A percentile compares a stretch with the other conserved stretches of the same genome.
phyloP scores from a whole-genome alignment of 1,284 basidiomycete species.

The Cutaneotrichosporon sp. region DNA sequence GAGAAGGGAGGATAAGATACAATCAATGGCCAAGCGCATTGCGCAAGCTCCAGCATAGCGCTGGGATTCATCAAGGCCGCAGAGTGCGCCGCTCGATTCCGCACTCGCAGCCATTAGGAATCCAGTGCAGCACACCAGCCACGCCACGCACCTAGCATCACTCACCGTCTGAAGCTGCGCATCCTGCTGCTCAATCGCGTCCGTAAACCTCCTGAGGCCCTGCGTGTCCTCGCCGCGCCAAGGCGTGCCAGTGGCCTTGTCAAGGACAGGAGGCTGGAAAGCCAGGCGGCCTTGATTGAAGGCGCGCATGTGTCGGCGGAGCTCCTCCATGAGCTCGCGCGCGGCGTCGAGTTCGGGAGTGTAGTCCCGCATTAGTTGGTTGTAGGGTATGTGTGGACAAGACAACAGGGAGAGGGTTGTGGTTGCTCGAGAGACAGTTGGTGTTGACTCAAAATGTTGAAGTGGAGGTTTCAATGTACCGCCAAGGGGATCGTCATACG shows the following conservation, averaged over 20 bases:
- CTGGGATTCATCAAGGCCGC: not conserved
- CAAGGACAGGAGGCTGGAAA: conserved; percentile 22
- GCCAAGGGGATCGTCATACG: too few species aligned
- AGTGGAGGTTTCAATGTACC: not conserved
- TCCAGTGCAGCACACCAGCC: not conserved
- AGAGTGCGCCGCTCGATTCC: too few species aligned
- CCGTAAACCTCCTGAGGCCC: conserved; percentile 32
- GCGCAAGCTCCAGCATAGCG: not conserved
- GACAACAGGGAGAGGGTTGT: not conserved
- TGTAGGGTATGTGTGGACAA: not conserved
- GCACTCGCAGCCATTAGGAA: too few species aligned
- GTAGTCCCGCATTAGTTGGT: conserved; percentile 17
- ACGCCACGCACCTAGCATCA: not conserved
- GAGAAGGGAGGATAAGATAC: not conserved
- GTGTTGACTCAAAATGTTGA: not conserved
- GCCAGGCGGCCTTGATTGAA: conserved; percentile 15
- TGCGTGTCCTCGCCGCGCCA: conserved; percentile 35
- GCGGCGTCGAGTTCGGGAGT: conserved; percentile 11
- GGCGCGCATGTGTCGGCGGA: conserved; percentile 15
- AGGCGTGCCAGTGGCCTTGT: conserved; percentile 12
- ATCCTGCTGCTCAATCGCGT: conserved; percentile 27
- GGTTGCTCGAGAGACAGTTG: not conserved
- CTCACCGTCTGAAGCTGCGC: conserved; percentile 25
- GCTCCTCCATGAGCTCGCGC: conserved; percentile 6
- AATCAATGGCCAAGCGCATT: too few species aligned